These are phyloP conservation scores for Lodderomyces parapsilosis DNA, from an alignment of 1,139 yeast genomes.

Conservation along the genomic window DNA sequence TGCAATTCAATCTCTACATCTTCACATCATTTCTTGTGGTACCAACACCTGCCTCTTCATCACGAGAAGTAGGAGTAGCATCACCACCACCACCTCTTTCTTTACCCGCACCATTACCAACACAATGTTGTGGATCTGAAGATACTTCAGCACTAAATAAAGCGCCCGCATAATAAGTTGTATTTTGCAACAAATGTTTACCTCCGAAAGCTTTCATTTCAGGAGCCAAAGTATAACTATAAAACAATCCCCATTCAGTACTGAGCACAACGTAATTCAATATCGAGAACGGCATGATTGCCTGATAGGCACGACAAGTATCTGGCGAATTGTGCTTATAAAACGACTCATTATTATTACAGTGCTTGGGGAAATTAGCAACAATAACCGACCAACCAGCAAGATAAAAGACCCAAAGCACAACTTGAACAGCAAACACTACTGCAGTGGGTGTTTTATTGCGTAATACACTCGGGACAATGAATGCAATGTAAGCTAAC, in stretches of 20 bases:
- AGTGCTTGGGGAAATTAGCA: slow-evolving; percentile 22
- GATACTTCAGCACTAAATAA: not conserved
- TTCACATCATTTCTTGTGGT: not conserved
- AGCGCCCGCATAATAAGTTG: slow-evolving; percentile 4
- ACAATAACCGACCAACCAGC: slow-evolving; percentile 23
- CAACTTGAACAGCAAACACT: slow-evolving; percentile 19
- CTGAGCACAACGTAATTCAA: slow-evolving; percentile 27
- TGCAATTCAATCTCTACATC: too few relatives aligned
- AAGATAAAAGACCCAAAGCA: slow-evolving; percentile 24
- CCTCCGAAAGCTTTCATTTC: slow-evolving; percentile 10
- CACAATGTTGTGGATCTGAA: not conserved
- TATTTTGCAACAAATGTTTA: slow-evolving; percentile 4
- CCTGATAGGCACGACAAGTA: slow-evolving; percentile 26
- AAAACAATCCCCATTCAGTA: slow-evolving; percentile 20
- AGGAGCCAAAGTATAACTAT: slow-evolving; percentile 24
- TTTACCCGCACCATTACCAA: not conserved
- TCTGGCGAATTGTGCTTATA: not conserved
- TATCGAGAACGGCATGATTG: slow-evolving; percentile 28
- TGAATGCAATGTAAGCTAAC: slow-evolving; percentile 18
- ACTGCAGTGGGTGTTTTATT: slow-evolving; percentile 16
- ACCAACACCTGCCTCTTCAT: not conserved
- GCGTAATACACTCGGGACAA: slow-evolving; percentile 13
- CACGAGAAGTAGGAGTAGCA: not conserved
- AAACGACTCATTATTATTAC: slow-evolving; percentile 17
- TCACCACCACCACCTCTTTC: not conserved